Evolutionary conservation across 352 stramenopile species (phyloP).

Genomic region (Pythium brassicae): DNA sequence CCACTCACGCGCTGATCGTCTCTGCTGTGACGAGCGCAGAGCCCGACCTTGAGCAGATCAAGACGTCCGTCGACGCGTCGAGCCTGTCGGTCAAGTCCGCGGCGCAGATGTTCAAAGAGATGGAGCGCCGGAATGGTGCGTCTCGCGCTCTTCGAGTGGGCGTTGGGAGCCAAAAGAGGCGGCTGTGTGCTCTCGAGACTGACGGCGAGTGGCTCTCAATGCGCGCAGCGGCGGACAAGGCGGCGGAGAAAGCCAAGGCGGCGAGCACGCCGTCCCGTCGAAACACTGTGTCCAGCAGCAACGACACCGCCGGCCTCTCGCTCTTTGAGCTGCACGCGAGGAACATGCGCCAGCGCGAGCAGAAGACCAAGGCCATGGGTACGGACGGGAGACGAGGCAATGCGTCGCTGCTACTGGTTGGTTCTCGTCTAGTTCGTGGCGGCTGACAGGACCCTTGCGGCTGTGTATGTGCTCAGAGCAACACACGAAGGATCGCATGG

Average conservation of each 20-base stretch:
- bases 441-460: not conserved
- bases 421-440: not conserved
- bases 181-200: not conserved
- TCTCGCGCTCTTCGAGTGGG: not conserved
- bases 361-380: constrained; percentile 14
- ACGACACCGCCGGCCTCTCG: constrained; percentile 10
- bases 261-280: not conserved
- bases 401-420: no score
- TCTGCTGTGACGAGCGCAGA: constrained; percentile 18
- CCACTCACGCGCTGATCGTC: no score
- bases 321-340: constrained; percentile 15
- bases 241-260: constrained; percentile 4
- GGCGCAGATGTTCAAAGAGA: constrained; percentile 56
- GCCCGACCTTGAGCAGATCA: constrained; percentile 53
- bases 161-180: no score
- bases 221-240: constrained; percentile 4
- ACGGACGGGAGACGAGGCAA: not conserved
- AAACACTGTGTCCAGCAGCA: constrained; percentile 1
- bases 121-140: constrained; percentile 58
- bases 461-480: constrained; percentile 6
- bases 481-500: constrained; percentile 15
- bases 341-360: constrained; percentile 12
- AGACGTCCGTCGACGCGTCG: constrained; percentile 42
- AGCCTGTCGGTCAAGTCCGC: constrained; percentile 49
- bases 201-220: not conserved